Percentiles rank a stretch among this genome's conserved stretches.
phyloP scores from a whole-genome alignment of 306 rosid species.

The Medicago truncatula region MtrunA17r5.0-ANR NC_053045.1:10601001-10601500 shows the following conservation, averaged over 20 bases:
- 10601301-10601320: constrained; percentile 45
- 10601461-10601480: no score
- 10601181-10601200: not conserved
- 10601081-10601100: constrained; percentile 43
- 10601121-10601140: not conserved
- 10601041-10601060: constrained; percentile 87
- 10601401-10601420: not conserved
- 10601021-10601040: constrained; percentile 84
- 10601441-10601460: no score
- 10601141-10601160: constrained; percentile 22
- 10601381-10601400: constrained; percentile 45
- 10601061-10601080: constrained; percentile 91
- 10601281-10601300: constrained; percentile 15
- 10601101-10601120: constrained; percentile 39
- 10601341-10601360: not conserved
- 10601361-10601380: not conserved
- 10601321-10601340: constrained; percentile 37
- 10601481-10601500: no score
- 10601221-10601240: not conserved
- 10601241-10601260: not conserved
- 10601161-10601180: not conserved
- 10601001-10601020: constrained; percentile 81
- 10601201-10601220: not conserved
- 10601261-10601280: constrained; percentile 40
- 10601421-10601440: no score